Base-by-base conservation (phyloP, 2,329 filamentous ascomycete species). In the Cryphonectria parasitica region DNA sequence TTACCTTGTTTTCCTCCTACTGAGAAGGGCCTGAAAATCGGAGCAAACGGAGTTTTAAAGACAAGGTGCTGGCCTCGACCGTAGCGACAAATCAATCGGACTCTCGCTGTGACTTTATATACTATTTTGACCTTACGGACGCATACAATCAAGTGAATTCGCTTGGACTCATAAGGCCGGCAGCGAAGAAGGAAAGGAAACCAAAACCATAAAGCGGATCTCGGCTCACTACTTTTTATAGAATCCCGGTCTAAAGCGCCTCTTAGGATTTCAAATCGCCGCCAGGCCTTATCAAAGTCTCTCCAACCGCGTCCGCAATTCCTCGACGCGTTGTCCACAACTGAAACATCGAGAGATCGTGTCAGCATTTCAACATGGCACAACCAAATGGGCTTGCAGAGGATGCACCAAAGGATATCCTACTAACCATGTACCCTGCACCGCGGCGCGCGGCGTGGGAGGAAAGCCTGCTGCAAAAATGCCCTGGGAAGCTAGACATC, bases 401-500 rank as follows among this genome's bases (percentile, higher is more conserved):
- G 5, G 31, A 39, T 61, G 58, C 11, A 6, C 22, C 43, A 22
- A 34, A 19, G 6, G 71, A 72, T 15, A 45, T 72, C 10, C 63
- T 72, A 13, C 56, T 72, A 5, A 56, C 67, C 22, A 31, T 72
- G 1, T 67, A 68, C 8, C 54, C 63, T 13, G 25, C 49, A 45
- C 69, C 68, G 1, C 71, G 69, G 31, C 62, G 68, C 7, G 56
- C 56, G 39, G 36, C 65, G 8, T 72, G 71, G 71, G 71, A 72
- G n/a, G 19, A 60, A 4, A 6, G 52, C 3, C 49, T 72, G 17
- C 67, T 67, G 5, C 3, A 60, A 22, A 68, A 15, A 31, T 19
- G 63, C 6, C 56, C 60, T 7, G 71, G 66, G n/a, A 71, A 67
- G 39, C 74, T 83, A 4, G 67, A 76, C 36, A 74, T 83, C 25